Base-by-base conservation (phyloP, 1,284 basidiomycete genomes). In the Sporisorium exsertum region DNA sequence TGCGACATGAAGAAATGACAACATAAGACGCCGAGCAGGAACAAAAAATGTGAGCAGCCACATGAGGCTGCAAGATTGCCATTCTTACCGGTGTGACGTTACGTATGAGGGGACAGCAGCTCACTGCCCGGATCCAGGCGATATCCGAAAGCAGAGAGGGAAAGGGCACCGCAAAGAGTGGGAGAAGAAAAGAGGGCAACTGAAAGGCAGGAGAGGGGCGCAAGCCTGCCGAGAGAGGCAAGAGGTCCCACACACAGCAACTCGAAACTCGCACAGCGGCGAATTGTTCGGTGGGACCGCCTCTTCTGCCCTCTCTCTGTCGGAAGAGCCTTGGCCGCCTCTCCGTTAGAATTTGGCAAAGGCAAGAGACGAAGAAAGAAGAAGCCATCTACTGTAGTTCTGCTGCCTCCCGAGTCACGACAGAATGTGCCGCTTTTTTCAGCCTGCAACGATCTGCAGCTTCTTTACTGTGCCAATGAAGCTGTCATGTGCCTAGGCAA, bases 201-300 rank as follows among this genome's bases (percentile, higher is more conserved):
- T 8, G 46, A 47, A 5, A 24, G 47, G 20, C 47, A 40, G 16
- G n/a, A 40, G 37, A 40, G 5, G 8, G 26, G 24, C 13, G 26
- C 45, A 1, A 12, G 13, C 24, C 26, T 47, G 45, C 24, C 45
- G 45, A 46, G 22, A 46, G 24, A 24, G 20, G 9, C 20, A 10
- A 12, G 6, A n/a, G 27, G 47, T 26, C 15, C 13, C 46, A 20
- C 46, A 27, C 46, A 27, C 46, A 22, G 26, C 16, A 18, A 29
- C 27, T 4, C 26, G 24, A 47, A 40, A 8, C 24, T 47, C 47
- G 47, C 18, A 49, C 47, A 18, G 26, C 47, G 47, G 47, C 22
- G 47, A 49, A 32, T 32, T 49, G 16, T 49, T 49, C 24, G 47
- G 47, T 32, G 47, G 47, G 47, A n/a, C 47, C 46, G 29, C 18